Base-by-base conservation (phyloP, 805 yeast species). In the Pichia membranifaciens region DNA sequence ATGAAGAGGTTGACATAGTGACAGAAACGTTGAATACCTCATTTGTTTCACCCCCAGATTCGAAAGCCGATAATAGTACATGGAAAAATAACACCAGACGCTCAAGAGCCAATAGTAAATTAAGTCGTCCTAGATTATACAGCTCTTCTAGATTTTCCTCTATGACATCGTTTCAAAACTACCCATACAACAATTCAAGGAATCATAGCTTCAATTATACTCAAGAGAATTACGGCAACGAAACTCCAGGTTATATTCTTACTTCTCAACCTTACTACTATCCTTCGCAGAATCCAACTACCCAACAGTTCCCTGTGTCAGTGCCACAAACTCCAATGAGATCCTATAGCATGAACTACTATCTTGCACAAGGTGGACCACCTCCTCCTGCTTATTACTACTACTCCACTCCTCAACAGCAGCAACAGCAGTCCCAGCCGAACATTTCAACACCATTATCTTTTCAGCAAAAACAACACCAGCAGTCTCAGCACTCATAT, bases 1-100 rank as follows among this genome's bases (percentile, higher is more conserved):
- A 46, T 12, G 45, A 39, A 22, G 45, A 45, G 25, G 38, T 44
- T 41, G 51, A 49, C n/a, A 33, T 49, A 13, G 28, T 49, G 9
- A 43, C 45, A 36, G 43, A 34, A 15, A 20, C 48, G 5, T 33
- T 41, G 15, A 16, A 15, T 21, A 23, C 44, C 4, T 21, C 38
- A 5, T 4, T 13, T 10, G 9, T 10, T 18, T 32, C 44, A 15
- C 25, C 34, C 1, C 5, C 20, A 16, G 34, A 40, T 40, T 25
- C 21, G 22, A 40, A 29, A 10, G 9, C 32, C 13, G 20, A 9
- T 12, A 31, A 25, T 16, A 32, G 4, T 15, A 16, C 25, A 38
- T 23, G 17, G 21, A 37, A 10, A 16, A 13, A 3, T n/a, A 17
- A 8, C 37, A 23, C 17, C 2, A 41, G 31, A 20, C 17, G 16